Percentiles rank a stretch among this genome's conserved stretches.
These are phyloP conservation scores for Eimeria zaria DNA, from an alignment of 169 alveolate species.

Conservation along the genomic window DNA sequence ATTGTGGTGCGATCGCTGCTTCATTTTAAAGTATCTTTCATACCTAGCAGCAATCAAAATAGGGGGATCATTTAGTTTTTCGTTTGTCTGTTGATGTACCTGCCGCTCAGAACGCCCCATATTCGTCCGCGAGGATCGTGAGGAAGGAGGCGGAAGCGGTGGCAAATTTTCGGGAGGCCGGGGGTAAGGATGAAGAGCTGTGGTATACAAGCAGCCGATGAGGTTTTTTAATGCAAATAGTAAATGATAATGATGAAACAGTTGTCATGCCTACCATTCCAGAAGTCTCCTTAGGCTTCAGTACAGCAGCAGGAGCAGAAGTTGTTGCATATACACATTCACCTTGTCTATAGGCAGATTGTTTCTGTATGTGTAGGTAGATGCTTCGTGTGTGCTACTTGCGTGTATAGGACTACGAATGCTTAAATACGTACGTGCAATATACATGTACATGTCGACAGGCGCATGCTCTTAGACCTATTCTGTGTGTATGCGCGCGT, in stretches of 20 bases:
- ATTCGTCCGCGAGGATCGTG: conserved; percentile 87
- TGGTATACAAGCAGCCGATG: background rate
- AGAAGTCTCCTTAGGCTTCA: background rate
- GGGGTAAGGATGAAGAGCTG: conserved; percentile 32
- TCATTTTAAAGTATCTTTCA: background rate
- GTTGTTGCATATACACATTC: background rate
- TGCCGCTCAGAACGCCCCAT: conserved; percentile 83
- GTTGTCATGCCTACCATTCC: background rate
- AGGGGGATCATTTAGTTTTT: background rate
- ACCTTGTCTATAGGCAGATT: too few relatives aligned
- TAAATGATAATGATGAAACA: background rate
- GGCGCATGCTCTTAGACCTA: background rate
- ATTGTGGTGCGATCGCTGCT: background rate
- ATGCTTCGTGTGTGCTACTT: background rate
- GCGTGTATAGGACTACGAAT: background rate
- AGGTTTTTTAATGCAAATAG: background rate
- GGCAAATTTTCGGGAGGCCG: conserved; percentile 80
- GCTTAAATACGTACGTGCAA: background rate
- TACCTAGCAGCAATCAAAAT: background rate
- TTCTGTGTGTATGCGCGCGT: background rate
- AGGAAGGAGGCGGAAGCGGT: conserved; percentile 84
- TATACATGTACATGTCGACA: background rate
- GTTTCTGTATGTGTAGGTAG: too few relatives aligned
- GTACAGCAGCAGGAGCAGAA: background rate
- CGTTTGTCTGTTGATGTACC: background rate